A percentile compares a stretch with the other conserved stretches of the same genome.
These are phyloP conservation scores for Microcos paniculata DNA, from an alignment of 345 rosid species.

Conservation along the genomic window DNA sequence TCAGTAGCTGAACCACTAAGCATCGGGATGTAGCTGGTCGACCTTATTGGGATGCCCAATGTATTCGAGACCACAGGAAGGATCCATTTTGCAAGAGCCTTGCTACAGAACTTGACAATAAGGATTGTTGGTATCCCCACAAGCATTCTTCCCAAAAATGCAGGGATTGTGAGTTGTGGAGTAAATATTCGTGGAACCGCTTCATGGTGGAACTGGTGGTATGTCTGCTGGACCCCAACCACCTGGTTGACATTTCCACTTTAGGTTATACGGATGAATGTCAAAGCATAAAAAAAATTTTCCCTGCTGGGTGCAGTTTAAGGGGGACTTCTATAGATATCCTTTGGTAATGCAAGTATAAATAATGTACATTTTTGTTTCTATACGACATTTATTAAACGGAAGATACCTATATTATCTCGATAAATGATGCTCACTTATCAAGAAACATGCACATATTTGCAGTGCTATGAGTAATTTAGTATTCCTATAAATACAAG, in stretches of 20 bases:
- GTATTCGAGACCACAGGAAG: constrained; percentile 76
- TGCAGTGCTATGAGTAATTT: neutral
- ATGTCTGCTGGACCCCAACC: constrained; percentile 80
- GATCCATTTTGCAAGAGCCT: constrained; percentile 80
- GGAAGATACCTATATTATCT: neutral
- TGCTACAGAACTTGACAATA: constrained; percentile 85
- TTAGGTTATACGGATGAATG: neutral
- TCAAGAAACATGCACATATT: neutral
- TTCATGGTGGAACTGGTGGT: constrained; percentile 90
- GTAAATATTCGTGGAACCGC: constrained; percentile 60
- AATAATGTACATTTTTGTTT: neutral
- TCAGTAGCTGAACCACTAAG: constrained; percentile 40
- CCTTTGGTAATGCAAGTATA: neutral
- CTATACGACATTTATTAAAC: neutral
- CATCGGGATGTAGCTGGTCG: constrained; percentile 64
- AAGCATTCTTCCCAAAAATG: constrained; percentile 63
- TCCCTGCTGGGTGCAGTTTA: neutral
- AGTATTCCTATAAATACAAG: neutral
- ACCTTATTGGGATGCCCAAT: constrained; percentile 72
- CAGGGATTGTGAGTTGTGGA: constrained; percentile 37
- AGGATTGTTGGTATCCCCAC: constrained; percentile 90
- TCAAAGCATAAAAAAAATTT: neutral
- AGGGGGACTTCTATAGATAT: neutral
- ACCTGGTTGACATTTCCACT: constrained; percentile 44
- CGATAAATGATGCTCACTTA: neutral